phyloP scores from a whole-genome alignment of 352 stramenopile species.

The Globisporangium parvum region DNA sequence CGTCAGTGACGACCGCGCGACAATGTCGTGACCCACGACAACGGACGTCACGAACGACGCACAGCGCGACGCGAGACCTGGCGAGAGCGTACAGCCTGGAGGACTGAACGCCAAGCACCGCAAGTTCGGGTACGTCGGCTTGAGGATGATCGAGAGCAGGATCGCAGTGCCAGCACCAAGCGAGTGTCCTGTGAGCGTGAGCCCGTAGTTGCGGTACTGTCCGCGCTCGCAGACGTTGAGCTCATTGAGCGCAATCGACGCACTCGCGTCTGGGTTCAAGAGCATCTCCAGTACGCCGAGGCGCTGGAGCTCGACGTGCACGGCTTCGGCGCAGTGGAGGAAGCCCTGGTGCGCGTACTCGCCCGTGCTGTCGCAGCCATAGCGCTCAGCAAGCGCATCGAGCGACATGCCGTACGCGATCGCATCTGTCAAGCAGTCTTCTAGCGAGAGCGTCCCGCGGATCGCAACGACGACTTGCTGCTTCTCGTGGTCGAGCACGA shows the following conservation, averaged over 20 bases:
- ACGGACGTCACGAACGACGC: constrained; percentile 68
- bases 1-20: constrained; percentile 71
- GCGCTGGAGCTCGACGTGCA: constrained; percentile 70
- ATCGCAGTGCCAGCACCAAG: constrained; percentile 70
- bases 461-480: constrained; percentile 77
- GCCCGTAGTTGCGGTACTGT: constrained; percentile 60
- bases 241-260: constrained; percentile 32
- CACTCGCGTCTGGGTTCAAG: constrained; percentile 51
- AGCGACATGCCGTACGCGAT: constrained; percentile 81
- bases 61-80: constrained; percentile 47
- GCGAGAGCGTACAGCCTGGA: constrained; percentile 75
- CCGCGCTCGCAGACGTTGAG: constrained; percentile 61
- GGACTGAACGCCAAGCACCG: constrained; percentile 78
- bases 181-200: constrained; percentile 79
- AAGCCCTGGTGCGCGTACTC: constrained; percentile 84
- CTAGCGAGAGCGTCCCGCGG: constrained; percentile 76
- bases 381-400: constrained; percentile 56
- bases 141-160: constrained; percentile 71
- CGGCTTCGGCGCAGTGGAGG: constrained; percentile 61
- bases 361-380: constrained; percentile 56
- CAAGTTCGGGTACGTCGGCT: constrained; percentile 71
- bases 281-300: constrained; percentile 83
- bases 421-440: constrained; percentile 83
- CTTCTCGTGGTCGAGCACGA: constrained; percentile 70
- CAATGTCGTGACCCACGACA: constrained; percentile 81